A percentile compares a stretch with the other conserved stretches of the same genome.
phyloP scores from a whole-genome alignment of 2,329 filamentous ascomycete genomes.

The Bipolaris cookei region DNA sequence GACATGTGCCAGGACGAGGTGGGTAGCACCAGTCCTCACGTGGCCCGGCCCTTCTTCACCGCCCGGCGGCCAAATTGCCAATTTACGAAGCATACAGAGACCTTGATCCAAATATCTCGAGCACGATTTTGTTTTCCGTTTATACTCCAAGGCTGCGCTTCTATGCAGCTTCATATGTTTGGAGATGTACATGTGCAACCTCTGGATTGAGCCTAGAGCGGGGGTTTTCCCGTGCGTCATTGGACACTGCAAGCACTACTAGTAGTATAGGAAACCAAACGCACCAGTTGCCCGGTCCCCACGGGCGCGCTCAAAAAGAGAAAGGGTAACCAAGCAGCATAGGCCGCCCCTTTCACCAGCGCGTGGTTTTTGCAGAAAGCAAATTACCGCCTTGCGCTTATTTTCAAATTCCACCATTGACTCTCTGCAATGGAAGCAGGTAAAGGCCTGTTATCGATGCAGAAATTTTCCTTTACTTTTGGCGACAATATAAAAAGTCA shows the following conservation, averaged over 20 bases:
- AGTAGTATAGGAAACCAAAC: constrained; percentile 1
- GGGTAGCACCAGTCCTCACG: constrained; percentile 17
- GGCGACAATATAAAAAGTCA: constrained; percentile 20
- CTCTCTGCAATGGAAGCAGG: not conserved
- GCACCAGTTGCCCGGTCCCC: constrained; percentile 7
- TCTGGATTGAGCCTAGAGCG: constrained; percentile 20
- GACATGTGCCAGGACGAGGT: constrained; percentile 8
- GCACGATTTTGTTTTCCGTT: constrained; percentile 3
- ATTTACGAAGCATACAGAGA: not conserved
- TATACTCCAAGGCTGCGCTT: constrained; percentile 14
- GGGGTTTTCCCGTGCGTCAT: constrained; percentile 1
- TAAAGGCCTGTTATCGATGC: not conserved
- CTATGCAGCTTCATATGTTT: constrained; percentile 15
- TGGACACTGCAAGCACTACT: constrained; percentile 4
- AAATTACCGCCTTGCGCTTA: constrained; percentile 10
- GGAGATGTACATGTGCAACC: constrained; percentile 18
- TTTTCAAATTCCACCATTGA: constrained; percentile 13
- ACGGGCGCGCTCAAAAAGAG: not conserved
- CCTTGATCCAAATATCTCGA: constrained; percentile 9
- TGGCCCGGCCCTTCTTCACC: constrained; percentile 18
- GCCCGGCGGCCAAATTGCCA: constrained; percentile 13
- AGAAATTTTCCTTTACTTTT: constrained; percentile 3
- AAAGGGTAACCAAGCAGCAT: not conserved
- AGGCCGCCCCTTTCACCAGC: not conserved
- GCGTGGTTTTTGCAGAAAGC: not conserved